Evolutionary conservation across 768 basidiomycete genomes (phyloP), one percentile per base, ranked within the genome.

Genomic region (Leccinum subgranulosum): DNA sequence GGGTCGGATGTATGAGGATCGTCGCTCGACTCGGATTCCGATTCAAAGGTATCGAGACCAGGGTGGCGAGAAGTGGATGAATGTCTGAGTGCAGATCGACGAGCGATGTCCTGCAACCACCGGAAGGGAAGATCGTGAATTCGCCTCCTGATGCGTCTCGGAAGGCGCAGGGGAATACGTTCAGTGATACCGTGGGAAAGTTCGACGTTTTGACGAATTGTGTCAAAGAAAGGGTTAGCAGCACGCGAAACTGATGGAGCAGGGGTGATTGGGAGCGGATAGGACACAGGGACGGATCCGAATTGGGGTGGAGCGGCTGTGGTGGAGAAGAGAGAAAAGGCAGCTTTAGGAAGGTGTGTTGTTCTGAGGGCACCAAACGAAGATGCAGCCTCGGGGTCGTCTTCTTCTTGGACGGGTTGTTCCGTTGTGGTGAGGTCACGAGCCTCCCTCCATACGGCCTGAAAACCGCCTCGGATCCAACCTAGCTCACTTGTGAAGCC

Each of bases 221-320:
- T 88, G 73, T 98, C 95, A 64, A 92, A 98, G 76, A 98, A 98
- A 10, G 96, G 96, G 69, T 96, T 98, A 4, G 74, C 65, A 65
- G 65, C 76, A 69, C 51, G 72, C 28, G 62, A 51, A 67, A 60
- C 55, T 51, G 59, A 61, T 50, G 57, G 63, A 12, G 60, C 70
- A 36, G 65, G 67, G 47, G 65, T 64, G 41, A 60, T 61, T 43
- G 51, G 51, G 27, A 58, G 27, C 15, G 48, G 41, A 50, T 14
- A 14, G 3, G 55, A 25, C 1, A 55, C 53, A 23, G 53, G 51
- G 17, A 59, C 21, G 15, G 48, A 43, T 51, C 50, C 58, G 55
- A 56, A 49, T 10, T 51, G 65, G 0, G 47, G 48, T 55, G 67
- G 61, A 1, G 59, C 70, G 28, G 58, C 63, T 2, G 74, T 76